Conservation (phyloP, 108 stramenopile species). For the Halocafeteria seosinensis region DNA sequence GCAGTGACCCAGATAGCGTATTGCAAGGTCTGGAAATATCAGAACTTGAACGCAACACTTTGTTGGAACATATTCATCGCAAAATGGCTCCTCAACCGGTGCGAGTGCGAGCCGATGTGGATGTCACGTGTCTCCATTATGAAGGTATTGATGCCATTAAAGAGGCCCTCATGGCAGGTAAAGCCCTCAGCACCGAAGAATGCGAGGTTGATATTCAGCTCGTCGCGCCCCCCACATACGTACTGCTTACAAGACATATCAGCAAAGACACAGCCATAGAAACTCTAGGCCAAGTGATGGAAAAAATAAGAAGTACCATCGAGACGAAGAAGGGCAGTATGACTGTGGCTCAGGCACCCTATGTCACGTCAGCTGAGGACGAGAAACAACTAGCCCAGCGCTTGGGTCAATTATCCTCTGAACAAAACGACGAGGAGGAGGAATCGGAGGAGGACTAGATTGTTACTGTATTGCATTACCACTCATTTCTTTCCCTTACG, state of each 20-base stretch:
- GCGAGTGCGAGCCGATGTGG: conserved; percentile 92
- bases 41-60: conserved; percentile 26
- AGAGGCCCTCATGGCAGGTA: conserved; percentile 79
- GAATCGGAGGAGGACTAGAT: too few relatives aligned
- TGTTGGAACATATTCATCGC: conserved; percentile 40
- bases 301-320: not conserved
- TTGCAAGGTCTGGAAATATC: conserved; percentile 7
- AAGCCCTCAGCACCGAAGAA: conserved; percentile 28
- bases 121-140: conserved; percentile 93
- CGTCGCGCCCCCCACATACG: not conserved
- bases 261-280: not conserved
- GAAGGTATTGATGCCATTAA: conserved; percentile 95
- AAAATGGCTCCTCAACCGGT: conserved; percentile 86
- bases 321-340: not conserved
- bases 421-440: too few relatives aligned
- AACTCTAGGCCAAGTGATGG: not conserved
- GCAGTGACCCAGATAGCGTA: not conserved
- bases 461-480: too few relatives aligned
- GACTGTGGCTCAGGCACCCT: not conserved
- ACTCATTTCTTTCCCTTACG: too few relatives aligned
- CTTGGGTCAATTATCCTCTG: too few relatives aligned
- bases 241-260: not conserved
- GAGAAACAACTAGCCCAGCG: too few relatives aligned
- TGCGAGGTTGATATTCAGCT: not conserved
- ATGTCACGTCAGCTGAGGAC: not conserved